Conservation (phyloP, 2,329 filamentous ascomycete genomes). For the Ceratocystis destructans region DNA sequence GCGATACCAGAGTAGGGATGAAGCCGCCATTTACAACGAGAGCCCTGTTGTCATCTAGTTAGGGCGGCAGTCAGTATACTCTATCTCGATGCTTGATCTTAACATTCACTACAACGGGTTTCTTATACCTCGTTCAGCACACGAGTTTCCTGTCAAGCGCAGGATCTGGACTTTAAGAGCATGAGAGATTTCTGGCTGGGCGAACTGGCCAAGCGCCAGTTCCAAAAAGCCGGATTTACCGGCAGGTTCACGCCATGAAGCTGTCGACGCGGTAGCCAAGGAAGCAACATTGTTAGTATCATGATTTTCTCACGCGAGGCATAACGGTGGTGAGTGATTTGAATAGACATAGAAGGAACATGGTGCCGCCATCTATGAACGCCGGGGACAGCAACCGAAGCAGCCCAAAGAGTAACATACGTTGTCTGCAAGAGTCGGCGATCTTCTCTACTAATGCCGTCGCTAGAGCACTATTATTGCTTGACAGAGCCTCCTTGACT, state of each 20-base stretch:
- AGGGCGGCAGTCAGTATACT: background rate
- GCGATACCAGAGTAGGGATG: constrained; percentile 34
- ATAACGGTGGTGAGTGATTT: background rate
- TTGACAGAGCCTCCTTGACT: constrained; percentile 5
- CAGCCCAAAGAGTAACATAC: constrained; percentile 6
- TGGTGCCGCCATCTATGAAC: background rate
- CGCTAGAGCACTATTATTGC: background rate
- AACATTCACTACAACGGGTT: background rate
- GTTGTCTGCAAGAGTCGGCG: constrained; percentile 17
- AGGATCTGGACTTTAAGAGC: constrained; percentile 13
- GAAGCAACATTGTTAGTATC: background rate
- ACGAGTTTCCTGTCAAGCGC: constrained; percentile 18
- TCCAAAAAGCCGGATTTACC: constrained; percentile 11
- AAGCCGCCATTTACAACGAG: constrained; percentile 38
- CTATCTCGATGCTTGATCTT: background rate
- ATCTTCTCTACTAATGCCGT: constrained; percentile 11
- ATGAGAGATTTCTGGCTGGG: background rate
- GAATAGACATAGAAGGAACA: background rate
- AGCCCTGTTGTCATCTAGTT: constrained; percentile 43
- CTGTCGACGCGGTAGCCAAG: background rate
- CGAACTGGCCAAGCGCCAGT: constrained; percentile 5
- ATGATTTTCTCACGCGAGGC: background rate
- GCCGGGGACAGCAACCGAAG: background rate
- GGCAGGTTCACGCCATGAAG: constrained; percentile 16
- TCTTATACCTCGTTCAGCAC: constrained; percentile 15